Evolutionary conservation across 805 yeast species (phyloP).

Genomic region (Candida namnaoensis): DNA sequence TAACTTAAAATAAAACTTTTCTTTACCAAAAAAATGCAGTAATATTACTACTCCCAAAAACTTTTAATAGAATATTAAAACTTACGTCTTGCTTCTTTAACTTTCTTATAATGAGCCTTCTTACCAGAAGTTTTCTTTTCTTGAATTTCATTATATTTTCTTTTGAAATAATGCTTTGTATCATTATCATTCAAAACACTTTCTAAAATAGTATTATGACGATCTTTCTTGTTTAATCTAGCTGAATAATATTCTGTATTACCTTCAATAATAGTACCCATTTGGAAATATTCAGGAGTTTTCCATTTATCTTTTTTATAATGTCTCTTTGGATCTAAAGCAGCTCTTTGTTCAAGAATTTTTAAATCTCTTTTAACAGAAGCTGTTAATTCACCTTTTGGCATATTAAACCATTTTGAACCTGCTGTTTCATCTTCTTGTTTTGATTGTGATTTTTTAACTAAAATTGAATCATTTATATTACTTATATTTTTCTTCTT

Average conservation of each 20-base stretch:
- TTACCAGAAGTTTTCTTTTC: constrained; percentile 52
- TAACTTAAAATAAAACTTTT: too few relatives aligned
- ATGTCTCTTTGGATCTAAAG: constrained; percentile 91
- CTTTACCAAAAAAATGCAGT: too few relatives aligned
- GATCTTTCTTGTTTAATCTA: constrained; percentile 58
- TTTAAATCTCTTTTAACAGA: constrained; percentile 68
- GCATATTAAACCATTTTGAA: constrained; percentile 72
- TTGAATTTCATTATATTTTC: constrained; percentile 78
- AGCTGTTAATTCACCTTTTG: constrained; percentile 66
- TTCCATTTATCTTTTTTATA: constrained; percentile 82
- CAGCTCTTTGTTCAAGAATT: constrained; percentile 78
- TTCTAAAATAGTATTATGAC: constrained; percentile 73
- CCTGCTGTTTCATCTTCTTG: constrained; percentile 30
- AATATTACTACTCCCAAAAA: neutral
- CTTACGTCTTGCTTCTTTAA: constrained; percentile 50
- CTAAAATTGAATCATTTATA: constrained; percentile 39
- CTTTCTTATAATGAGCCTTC: constrained; percentile 55
- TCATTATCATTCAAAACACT: constrained; percentile 72
- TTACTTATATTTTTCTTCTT: constrained; percentile 15
- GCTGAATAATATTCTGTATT: constrained; percentile 68
- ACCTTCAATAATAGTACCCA: constrained; percentile 84
- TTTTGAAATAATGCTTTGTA: constrained; percentile 70
- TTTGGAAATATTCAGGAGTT: constrained; percentile 72
- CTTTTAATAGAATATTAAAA: constrained; percentile 10
- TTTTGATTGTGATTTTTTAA: constrained; percentile 8